These are phyloP conservation scores for Crithidia expoeki DNA, from an alignment of 208 protist genomes.

Conservation along the genomic window DNA sequence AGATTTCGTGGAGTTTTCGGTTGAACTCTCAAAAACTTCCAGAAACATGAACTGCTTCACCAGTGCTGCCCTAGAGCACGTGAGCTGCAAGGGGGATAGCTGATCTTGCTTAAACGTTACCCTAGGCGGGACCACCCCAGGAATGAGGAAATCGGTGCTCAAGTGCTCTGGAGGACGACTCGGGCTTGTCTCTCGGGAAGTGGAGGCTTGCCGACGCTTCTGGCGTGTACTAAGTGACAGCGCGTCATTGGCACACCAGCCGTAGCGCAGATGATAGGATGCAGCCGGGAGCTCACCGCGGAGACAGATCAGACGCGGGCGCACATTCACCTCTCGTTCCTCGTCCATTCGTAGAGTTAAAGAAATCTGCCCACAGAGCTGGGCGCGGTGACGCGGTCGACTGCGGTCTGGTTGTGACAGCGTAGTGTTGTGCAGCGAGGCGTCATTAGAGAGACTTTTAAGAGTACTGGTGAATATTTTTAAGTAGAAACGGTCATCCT, in stretches of 20 bases:
- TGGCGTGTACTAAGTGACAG: slow-evolving; percentile 16
- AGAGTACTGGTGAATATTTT: slow-evolving; percentile 20
- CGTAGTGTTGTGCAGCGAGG: not conserved
- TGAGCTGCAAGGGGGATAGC: slow-evolving; percentile 18
- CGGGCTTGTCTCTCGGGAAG: slow-evolving; percentile 18
- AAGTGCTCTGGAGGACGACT: slow-evolving; percentile 9
- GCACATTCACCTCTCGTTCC: slow-evolving; percentile 22
- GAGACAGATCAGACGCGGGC: slow-evolving; percentile 10
- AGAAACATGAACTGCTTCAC: slow-evolving; percentile 13
- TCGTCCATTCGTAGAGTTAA: slow-evolving; percentile 29
- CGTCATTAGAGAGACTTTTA: not conserved
- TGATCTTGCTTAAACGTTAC: slow-evolving; percentile 18
- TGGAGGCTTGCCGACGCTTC: slow-evolving; percentile 18
- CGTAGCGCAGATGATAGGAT: slow-evolving; percentile 21
- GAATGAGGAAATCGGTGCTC: not conserved
- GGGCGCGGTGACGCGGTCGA: slow-evolving; percentile 1
- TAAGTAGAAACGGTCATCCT: slow-evolving; percentile 32
- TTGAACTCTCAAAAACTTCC: slow-evolving; percentile 1
- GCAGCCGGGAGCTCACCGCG: slow-evolving; percentile 1
- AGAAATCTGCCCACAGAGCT: slow-evolving; percentile 16
- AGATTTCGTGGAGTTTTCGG: not conserved
- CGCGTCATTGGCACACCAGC: slow-evolving; percentile 13
- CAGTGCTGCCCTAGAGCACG: slow-evolving; percentile 15
- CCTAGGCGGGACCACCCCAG: not conserved
- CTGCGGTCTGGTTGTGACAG: not conserved